phyloP scores from a whole-genome alignment of 1,284 basidiomycete genomes.

The Moniliella sp. region DNA sequence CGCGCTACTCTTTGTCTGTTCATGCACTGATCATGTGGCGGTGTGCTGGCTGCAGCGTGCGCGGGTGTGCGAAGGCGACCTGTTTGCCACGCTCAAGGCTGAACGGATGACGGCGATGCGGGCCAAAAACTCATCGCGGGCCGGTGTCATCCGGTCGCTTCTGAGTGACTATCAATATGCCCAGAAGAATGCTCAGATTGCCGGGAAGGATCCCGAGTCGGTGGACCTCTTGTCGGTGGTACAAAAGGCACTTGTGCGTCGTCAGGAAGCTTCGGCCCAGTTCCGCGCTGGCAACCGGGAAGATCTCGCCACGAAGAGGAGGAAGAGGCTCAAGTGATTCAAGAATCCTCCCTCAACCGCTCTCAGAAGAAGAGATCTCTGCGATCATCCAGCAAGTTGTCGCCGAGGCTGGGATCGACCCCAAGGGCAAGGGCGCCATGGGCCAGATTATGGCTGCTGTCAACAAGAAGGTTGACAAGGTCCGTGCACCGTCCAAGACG shows the following conservation, averaged over 20 bases:
- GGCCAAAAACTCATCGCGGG: constrained; percentile 12
- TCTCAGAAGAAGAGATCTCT: constrained; percentile 3
- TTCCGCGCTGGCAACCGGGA: constrained; percentile 13
- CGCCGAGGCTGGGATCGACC: too few species aligned
- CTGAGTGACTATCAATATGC: constrained; percentile 19
- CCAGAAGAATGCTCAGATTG: constrained; percentile 5
- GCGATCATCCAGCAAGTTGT: constrained; percentile 1
- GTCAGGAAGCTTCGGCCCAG: constrained; percentile 12
- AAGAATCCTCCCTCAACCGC: constrained; percentile 8
- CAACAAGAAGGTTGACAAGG: too few species aligned
- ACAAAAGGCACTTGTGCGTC: constrained; percentile 12
- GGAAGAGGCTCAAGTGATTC: constrained; percentile 10
- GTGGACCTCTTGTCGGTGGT: constrained; percentile 10
- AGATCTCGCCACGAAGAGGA: constrained; percentile 19
- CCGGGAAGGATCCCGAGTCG: constrained; percentile 3
- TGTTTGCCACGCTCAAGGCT: constrained; percentile 10
- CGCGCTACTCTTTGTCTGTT: too few species aligned
- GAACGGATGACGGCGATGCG: constrained; percentile 20
- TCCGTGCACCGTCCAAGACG: too few species aligned
- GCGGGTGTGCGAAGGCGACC: constrained; percentile 4
- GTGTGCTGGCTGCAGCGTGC: not conserved
- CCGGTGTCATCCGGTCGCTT: constrained; percentile 14
- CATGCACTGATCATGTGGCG: too few species aligned
- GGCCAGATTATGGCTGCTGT: too few species aligned
- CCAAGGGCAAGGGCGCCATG: too few species aligned